Evolutionary conservation across 2,329 filamentous ascomycete species (phyloP).

Genomic region (Diaporthe vaccinii): DNA sequence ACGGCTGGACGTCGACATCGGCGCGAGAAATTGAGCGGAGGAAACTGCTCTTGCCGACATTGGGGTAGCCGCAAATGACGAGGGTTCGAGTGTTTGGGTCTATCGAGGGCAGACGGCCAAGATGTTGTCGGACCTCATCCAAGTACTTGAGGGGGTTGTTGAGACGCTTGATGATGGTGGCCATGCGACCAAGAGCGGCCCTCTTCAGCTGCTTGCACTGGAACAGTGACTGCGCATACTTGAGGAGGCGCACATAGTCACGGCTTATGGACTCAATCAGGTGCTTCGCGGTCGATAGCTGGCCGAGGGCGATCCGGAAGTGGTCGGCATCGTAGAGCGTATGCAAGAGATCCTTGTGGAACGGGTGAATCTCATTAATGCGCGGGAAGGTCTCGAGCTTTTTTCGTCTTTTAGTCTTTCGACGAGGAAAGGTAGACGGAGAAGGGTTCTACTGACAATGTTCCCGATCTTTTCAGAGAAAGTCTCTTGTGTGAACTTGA

Average conservation of each 20-base stretch:
- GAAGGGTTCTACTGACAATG: not conserved
- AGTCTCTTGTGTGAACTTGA: conserved; percentile 98
- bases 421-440: too few species aligned
- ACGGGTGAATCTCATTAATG: conserved; percentile 74
- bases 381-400: conserved; percentile 89
- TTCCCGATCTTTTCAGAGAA: conserved; percentile 91
- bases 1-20: conserved; percentile 97
- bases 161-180: conserved; percentile 92
- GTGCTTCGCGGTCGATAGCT: conserved; percentile 95
- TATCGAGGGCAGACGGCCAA: conserved; percentile 97
- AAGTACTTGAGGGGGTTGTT: conserved; percentile 96
- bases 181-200: conserved; percentile 97
- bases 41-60: conserved; percentile 98
- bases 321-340: conserved; percentile 99
- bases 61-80: conserved; percentile 97
- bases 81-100: conserved; percentile 97
- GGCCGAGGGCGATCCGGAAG: conserved; percentile 95
- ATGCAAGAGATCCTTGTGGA: conserved; percentile 83
- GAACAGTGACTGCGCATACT: conserved; percentile 94
- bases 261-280: conserved; percentile 95
- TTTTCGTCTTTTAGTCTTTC: too few species aligned
- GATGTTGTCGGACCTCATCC: conserved; percentile 95
- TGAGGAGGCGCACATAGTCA: conserved; percentile 93
- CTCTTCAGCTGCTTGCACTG: conserved; percentile 99
- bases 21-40: conserved; percentile 91